phyloP scores from a whole-genome alignment of 225 moss, liverwort and hornwort genomes.

The Pseudoscleropodium purum region DNA sequence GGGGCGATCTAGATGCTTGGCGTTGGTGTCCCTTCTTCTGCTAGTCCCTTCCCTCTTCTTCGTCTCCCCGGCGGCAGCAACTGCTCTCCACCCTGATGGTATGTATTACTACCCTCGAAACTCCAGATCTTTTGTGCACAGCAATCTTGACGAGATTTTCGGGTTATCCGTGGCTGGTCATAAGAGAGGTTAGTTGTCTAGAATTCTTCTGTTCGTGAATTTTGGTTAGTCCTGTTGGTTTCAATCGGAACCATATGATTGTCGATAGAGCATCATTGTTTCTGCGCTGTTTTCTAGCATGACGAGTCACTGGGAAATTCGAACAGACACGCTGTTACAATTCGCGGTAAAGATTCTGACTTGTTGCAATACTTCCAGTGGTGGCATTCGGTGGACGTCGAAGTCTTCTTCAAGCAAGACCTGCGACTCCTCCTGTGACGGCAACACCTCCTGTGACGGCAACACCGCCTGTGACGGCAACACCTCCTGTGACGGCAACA shows the following conservation, averaged over 20 bases:
- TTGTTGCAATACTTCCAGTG: background rate
- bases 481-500: background rate
- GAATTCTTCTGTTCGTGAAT: background rate
- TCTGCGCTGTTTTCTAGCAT: background rate
- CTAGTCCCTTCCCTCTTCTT: background rate
- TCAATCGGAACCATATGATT: background rate
- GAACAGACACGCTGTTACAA: background rate
- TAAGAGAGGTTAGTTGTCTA: background rate
- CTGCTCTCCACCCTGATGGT: background rate
- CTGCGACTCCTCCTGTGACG: background rate
- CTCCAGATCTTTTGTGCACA: background rate
- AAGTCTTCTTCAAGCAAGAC: background rate
- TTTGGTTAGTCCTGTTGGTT: background rate
- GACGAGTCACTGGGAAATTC: background rate
- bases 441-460: background rate
- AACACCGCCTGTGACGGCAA: background rate
- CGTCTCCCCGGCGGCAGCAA: slow-evolving; percentile 1
- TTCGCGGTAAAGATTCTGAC: background rate
- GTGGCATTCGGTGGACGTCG: slow-evolving; percentile 11
- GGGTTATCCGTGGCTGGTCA: background rate
- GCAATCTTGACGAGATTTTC: background rate
- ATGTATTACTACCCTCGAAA: background rate
- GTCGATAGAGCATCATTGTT: background rate
- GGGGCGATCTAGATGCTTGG: slow-evolving; percentile 2
- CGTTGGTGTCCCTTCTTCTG: slow-evolving; percentile 9